Evolutionary conservation across 1,284 basidiomycete genomes (phyloP).

Genomic region (Puccinia hordei): DNA sequence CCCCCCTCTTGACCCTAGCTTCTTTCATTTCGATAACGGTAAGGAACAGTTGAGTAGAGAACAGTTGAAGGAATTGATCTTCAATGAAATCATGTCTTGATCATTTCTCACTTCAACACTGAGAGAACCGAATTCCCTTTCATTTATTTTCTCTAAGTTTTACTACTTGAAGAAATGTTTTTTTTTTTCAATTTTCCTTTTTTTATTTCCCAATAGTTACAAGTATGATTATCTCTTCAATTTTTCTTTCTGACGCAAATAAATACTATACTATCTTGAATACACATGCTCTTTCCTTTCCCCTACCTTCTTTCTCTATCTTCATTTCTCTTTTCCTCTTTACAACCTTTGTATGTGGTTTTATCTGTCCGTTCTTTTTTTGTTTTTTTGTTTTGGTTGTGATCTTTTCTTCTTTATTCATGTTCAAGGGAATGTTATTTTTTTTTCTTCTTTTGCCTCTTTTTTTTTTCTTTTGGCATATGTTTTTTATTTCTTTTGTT

Average conservation of each 20-base stretch:
- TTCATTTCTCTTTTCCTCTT: not conserved
- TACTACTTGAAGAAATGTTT: not conserved
- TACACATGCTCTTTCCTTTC: not conserved
- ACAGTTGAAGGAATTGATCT: constrained; percentile 59
- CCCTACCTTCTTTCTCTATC: not conserved
- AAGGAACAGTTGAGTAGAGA: constrained; percentile 63
- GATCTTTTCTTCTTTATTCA: not conserved
- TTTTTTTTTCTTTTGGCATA: not conserved
- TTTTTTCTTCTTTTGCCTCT: not conserved
- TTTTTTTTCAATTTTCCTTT: not conserved
- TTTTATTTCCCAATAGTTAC: not conserved
- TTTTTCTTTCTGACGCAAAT: not conserved
- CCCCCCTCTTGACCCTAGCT: constrained; percentile 75
- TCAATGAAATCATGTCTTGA: constrained; percentile 42
- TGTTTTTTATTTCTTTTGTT: not conserved
- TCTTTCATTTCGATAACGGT: constrained; percentile 79
- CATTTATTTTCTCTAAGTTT: not conserved
- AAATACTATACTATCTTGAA: constrained; percentile 17
- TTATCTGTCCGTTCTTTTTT: not conserved
- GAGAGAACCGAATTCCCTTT: not conserved
- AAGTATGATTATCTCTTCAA: not conserved
- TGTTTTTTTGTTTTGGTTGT: not conserved
- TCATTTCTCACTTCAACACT: not conserved
- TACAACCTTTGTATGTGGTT: not conserved
- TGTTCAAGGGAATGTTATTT: not conserved